Evolutionary conservation across 495 filamentous ascomycete species (phyloP).

Genomic region (Penicillium manginii): DNA sequence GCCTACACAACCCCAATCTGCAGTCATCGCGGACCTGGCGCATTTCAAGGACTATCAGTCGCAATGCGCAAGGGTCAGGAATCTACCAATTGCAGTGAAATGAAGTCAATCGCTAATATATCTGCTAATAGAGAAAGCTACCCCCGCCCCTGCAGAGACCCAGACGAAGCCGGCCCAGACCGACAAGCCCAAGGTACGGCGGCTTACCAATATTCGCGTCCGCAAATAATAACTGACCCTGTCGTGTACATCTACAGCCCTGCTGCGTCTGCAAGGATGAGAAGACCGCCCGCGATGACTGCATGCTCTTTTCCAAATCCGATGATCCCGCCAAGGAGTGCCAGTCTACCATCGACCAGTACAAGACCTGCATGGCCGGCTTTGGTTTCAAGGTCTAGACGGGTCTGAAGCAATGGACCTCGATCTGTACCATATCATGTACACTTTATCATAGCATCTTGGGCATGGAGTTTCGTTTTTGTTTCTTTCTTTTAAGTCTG

Average conservation of each 20-base stretch:
- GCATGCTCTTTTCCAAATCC: conserved; percentile 92
- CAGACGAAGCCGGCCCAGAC: conserved; percentile 40
- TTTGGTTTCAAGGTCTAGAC: conserved; percentile 82
- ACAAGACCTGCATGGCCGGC: conserved; percentile 89
- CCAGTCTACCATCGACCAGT: conserved; percentile 76
- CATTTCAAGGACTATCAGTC: conserved; percentile 6
- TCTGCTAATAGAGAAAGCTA: conserved; percentile 25
- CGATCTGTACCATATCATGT: conserved; percentile 19
- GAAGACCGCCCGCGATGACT: conserved; percentile 91
- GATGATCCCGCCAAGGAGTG: conserved; percentile 79
- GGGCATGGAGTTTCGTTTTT: conserved; percentile 25
- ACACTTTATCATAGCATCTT: conserved; percentile 32
- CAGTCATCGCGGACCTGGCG: conserved; percentile 3
- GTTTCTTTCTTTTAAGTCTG: conserved; percentile 6
- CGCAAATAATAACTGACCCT: conserved; percentile 4
- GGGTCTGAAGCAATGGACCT: conserved; percentile 1
- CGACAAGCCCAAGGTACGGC: conserved; percentile 59
- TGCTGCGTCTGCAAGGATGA: conserved; percentile 98
- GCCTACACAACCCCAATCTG: background rate
- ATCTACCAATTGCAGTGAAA: background rate
- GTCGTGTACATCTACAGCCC: conserved; percentile 57
- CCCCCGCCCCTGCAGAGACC: conserved; percentile 25
- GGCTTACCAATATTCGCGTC: background rate
- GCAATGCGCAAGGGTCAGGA: conserved; percentile 20
- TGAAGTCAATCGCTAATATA: conserved; percentile 7